These are phyloP conservation scores for Rhizophagus sp. DNA, from an alignment of 192 early-diverging fungal genomes.

Conservation along the genomic window DNA sequence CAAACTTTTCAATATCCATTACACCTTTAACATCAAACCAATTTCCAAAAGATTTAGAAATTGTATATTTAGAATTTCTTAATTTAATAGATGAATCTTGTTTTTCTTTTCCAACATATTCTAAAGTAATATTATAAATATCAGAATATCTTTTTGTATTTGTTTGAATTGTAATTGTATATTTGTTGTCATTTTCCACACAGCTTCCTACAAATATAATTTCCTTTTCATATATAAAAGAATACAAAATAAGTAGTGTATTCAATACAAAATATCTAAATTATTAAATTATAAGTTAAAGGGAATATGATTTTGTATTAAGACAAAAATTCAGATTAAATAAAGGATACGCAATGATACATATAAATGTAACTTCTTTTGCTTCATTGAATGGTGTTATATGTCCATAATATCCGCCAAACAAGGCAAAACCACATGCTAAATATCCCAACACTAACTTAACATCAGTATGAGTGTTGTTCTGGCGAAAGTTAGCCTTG, in stretches of 20 bases:
- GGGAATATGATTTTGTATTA: neutral
- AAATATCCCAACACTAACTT: constrained; percentile 82
- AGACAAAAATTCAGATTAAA: neutral
- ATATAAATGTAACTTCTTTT: constrained; percentile 60
- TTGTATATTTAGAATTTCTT: constrained; percentile 51
- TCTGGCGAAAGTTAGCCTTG: constrained; percentile 61
- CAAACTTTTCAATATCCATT: constrained; percentile 54
- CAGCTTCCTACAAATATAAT: constrained; percentile 65
- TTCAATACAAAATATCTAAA: constrained; percentile 50
- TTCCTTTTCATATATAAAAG: constrained; percentile 63
- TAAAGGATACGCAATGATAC: constrained; percentile 54
- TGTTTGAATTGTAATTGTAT: constrained; percentile 28
- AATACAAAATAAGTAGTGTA: constrained; percentile 53
- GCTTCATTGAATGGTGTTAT: constrained; percentile 65
- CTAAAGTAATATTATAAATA: constrained; percentile 60
- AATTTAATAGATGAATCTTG: constrained; percentile 28
- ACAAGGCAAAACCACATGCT: constrained; percentile 71
- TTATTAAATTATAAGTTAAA: neutral
- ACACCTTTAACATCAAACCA: constrained; percentile 74
- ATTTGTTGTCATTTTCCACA: constrained; percentile 30
- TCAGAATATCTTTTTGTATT: constrained; percentile 47
- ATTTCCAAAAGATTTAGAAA: constrained; percentile 54
- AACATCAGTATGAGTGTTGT: constrained; percentile 78
- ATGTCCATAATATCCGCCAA: constrained; percentile 69
- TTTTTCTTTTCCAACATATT: constrained; percentile 39